Percentiles rank a stretch among this genome's conserved stretches.
Conservation (phyloP, 2,329 filamentous ascomycete species). For the Cordyceps sp. region DNA sequence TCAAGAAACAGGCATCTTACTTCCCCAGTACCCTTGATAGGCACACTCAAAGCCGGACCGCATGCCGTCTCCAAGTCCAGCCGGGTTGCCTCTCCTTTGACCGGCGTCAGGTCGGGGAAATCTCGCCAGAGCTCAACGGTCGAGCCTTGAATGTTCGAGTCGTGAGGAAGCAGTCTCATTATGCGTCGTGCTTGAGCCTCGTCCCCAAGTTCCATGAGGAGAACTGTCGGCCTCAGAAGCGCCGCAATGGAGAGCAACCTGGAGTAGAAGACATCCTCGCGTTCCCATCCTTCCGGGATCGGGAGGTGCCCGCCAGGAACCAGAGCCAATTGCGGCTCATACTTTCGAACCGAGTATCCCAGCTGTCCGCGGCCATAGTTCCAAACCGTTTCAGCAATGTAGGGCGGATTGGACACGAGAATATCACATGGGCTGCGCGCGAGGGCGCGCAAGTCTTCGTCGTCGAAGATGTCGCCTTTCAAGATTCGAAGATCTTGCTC, state of each 20-base stretch:
- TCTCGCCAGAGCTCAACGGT: slow-evolving; percentile 58
- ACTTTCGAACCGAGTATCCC: slow-evolving; percentile 63
- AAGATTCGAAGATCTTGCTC: slow-evolving; percentile 23
- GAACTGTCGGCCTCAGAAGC: slow-evolving; percentile 29
- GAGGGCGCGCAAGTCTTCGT: slow-evolving; percentile 16
- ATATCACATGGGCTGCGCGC: slow-evolving; percentile 33
- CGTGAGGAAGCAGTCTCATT: slow-evolving; percentile 23
- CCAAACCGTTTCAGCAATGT: slow-evolving; percentile 48
- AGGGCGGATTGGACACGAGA: slow-evolving; percentile 79
- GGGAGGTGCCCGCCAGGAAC: slow-evolving; percentile 30
- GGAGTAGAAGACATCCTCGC: slow-evolving; percentile 49
- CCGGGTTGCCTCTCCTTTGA: slow-evolving; percentile 9
- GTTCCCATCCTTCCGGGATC: slow-evolving; percentile 13
- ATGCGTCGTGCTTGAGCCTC: slow-evolving; percentile 51
- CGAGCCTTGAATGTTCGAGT: slow-evolving; percentile 12
- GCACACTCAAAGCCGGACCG: slow-evolving; percentile 10
- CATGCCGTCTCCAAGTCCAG: slow-evolving; percentile 8
- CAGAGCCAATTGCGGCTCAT: slow-evolving; percentile 67
- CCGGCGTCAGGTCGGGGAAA: slow-evolving; percentile 29
- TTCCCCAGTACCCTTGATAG: slow-evolving; percentile 27
- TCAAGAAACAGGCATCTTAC: slow-evolving; percentile 23
- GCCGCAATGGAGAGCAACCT: slow-evolving; percentile 40
- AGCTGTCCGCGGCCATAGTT: slow-evolving; percentile 19
- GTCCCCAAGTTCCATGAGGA: slow-evolving; percentile 59
- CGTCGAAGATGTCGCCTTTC: slow-evolving; percentile 31